Conservation (phyloP, 257 asterid species). For the Solanum sparsipilum region DNA sequence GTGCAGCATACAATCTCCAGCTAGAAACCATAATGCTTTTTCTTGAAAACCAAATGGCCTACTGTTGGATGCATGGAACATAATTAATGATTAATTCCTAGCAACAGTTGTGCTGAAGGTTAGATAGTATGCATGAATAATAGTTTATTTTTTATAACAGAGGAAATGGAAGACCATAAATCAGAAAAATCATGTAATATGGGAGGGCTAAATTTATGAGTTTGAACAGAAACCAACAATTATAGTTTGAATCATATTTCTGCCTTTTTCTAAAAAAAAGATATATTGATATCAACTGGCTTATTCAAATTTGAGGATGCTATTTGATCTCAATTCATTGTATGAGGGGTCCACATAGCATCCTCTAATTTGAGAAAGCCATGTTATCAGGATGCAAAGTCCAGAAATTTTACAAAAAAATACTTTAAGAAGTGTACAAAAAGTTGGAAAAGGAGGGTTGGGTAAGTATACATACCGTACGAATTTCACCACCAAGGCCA, state of each 20-base stretch:
- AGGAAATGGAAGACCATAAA: background rate
- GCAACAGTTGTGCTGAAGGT: background rate
- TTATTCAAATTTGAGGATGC: background rate
- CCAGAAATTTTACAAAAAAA: background rate
- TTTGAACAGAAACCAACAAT: background rate
- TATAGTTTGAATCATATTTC: background rate
- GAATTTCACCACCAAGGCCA: constrained; percentile 92
- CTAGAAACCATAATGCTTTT: background rate
- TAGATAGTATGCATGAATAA: background rate
- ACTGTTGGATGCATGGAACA: background rate
- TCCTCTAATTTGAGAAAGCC: background rate
- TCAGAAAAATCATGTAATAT: background rate
- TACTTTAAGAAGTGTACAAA: background rate
- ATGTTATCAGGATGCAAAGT: background rate
- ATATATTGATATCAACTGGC: background rate
- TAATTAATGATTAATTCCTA: background rate
- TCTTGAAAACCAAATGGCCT: background rate
- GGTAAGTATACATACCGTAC: constrained; percentile 36
- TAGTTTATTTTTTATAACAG: background rate
- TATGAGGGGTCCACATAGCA: background rate
- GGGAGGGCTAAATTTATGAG: background rate
- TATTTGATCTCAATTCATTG: background rate
- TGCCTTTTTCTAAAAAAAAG: background rate
- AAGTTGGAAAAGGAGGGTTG: background rate
- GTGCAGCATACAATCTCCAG: background rate